A percentile compares a stretch with the other conserved stretches of the same genome.
Evolutionary conservation across 179 eudicot genomes (phyloP).

Genomic region (Amaranthus tricolor): DNA sequence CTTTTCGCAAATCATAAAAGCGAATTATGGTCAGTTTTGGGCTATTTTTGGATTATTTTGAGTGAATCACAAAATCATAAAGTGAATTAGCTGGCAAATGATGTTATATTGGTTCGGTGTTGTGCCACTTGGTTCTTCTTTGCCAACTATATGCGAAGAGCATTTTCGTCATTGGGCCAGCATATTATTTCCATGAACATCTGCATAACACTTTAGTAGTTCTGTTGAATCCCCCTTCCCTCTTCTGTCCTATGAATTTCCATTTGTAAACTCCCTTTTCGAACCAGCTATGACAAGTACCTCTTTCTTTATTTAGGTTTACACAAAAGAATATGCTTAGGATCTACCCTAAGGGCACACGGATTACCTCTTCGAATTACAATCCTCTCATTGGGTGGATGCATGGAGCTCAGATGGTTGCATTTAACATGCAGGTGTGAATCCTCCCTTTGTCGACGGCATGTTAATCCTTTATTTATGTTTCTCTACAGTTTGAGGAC

Average conservation of each 20-base stretch:
- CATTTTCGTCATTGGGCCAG: no score
- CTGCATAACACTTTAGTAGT: no score
- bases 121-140: no score
- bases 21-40: no score
- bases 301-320: conserved; percentile 41
- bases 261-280: not conserved
- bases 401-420: conserved; percentile 99
- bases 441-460: not conserved
- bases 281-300: not conserved
- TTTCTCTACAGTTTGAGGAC: not conserved
- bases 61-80: no score
- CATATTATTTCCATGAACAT: no score
- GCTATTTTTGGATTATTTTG: no score
- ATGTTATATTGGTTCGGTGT: no score
- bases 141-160: no score
- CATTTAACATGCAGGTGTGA: conserved; percentile 93
- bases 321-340: conserved; percentile 78
- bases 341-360: conserved; percentile 88
- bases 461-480: not conserved
- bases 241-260: not conserved
- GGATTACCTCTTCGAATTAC: conserved; percentile 82
- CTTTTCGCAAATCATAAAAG: no score
- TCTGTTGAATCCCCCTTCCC: not conserved
- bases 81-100: no score
- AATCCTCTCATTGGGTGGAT: conserved; percentile 81